phyloP scores from a whole-genome alignment of 1,284 basidiomycete genomes.

The Sanghuangporus sanghuang region DNA sequence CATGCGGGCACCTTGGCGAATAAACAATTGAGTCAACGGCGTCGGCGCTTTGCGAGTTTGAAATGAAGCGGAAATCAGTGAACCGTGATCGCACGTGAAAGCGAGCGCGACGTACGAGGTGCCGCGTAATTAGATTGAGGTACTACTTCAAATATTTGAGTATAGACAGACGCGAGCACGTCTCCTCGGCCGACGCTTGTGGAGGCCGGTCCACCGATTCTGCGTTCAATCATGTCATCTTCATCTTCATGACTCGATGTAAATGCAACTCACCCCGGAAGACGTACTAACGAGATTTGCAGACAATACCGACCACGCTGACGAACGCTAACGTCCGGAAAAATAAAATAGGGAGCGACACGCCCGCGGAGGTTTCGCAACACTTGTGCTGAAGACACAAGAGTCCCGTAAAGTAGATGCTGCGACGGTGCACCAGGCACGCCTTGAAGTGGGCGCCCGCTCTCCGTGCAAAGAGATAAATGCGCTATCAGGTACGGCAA shows the following conservation, averaged over 20 bases:
- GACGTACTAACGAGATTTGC: conserved; percentile 66
- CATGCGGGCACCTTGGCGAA: conserved; percentile 76
- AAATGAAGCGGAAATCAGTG: not conserved
- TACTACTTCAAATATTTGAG: conserved; percentile 74
- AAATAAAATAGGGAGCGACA: conserved; percentile 79
- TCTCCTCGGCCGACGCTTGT: conserved; percentile 38
- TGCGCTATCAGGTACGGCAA: conserved; percentile 81
- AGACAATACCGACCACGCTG: conserved; percentile 73
- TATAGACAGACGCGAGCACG: conserved; percentile 62
- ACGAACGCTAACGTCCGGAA: conserved; percentile 84
- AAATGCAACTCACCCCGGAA: conserved; percentile 63
- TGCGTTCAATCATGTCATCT: not conserved
- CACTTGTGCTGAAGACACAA: conserved; percentile 76
- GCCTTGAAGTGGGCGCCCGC: conserved; percentile 54
- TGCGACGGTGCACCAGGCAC: conserved; percentile 38
- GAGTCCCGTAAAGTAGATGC: conserved; percentile 75
- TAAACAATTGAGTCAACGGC: conserved; percentile 56
- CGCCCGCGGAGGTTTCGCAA: conserved; percentile 75
- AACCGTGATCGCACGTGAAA: conserved; percentile 4
- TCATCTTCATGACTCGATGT: not conserved
- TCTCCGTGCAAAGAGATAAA: conserved; percentile 61
- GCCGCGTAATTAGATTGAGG: conserved; percentile 70
- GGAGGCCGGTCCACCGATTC: conserved; percentile 10
- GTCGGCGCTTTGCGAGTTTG: conserved; percentile 28
- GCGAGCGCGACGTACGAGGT: conserved; percentile 52